Percentiles rank a stretch among this genome's conserved stretches.
Evolutionary conservation across 2,329 filamentous ascomycete genomes (phyloP).

Genomic region (Ceratocystis harringtonii): DNA sequence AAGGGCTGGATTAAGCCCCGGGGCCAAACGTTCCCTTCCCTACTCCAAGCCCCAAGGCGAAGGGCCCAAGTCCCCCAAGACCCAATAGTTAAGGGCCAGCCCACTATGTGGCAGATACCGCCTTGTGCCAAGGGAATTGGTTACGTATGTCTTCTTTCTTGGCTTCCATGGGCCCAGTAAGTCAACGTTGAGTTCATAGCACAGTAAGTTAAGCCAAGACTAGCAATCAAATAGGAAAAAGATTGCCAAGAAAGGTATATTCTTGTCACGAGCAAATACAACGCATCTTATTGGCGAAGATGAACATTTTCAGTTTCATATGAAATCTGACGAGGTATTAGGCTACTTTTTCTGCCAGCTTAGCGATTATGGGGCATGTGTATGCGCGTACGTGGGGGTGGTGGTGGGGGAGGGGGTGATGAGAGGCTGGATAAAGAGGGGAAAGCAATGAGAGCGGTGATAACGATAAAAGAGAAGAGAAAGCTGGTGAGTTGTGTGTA

Average conservation of each 20-base stretch:
- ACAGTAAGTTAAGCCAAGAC: background rate
- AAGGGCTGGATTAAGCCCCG: background rate
- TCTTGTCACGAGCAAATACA: constrained; percentile 1
- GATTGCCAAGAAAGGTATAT: background rate
- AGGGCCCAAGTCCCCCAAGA: too few species aligned
- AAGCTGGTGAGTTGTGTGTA: too few species aligned
- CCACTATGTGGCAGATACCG: background rate
- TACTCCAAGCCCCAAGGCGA: background rate
- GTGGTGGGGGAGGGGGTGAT: too few species aligned
- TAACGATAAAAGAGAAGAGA: too few species aligned
- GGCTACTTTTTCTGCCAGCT: background rate
- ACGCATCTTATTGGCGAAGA: background rate
- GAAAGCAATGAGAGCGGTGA: too few species aligned
- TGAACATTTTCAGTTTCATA: background rate
- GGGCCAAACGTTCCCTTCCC: background rate
- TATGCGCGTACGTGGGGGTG: too few species aligned
- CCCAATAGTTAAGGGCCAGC: background rate
- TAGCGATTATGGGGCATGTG: too few species aligned
- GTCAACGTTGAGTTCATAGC: background rate
- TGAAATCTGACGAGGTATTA: background rate
- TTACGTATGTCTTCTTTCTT: constrained; percentile 1
- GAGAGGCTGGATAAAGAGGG: too few species aligned
- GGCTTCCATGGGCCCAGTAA: background rate
- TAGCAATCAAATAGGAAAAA: background rate
- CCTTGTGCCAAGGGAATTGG: background rate